Evolutionary conservation across 2,329 filamentous ascomycete genomes (phyloP).

Genomic region (Colletotrichum camelliae): DNA sequence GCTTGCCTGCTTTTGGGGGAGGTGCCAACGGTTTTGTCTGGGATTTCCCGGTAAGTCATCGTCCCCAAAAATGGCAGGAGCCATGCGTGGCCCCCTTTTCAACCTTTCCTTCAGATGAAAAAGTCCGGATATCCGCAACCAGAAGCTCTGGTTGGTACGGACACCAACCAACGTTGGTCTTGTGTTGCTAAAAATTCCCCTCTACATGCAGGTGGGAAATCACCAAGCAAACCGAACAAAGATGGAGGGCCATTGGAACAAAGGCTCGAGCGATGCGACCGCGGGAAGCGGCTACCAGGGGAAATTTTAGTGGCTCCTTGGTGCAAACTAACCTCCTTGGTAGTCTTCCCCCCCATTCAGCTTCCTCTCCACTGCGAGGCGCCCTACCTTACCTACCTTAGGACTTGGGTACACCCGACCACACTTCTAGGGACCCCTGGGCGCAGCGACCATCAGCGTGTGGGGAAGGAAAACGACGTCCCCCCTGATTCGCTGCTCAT

Average conservation of each 20-base stretch:
- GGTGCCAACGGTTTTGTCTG: constrained; percentile 7
- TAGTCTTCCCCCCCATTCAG: neutral
- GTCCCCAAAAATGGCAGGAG: neutral
- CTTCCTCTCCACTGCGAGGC: constrained; percentile 8
- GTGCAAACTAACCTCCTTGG: neutral
- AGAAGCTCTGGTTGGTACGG: neutral
- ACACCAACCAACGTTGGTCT: neutral
- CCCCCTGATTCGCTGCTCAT: constrained; percentile 3
- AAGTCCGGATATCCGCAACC: neutral
- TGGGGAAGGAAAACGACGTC: neutral
- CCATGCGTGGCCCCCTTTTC: neutral
- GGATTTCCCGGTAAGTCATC: constrained; percentile 7
- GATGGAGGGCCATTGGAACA: neutral
- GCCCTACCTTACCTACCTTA: neutral
- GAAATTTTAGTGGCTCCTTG: constrained; percentile 1
- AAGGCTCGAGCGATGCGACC: neutral
- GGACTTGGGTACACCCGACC: too few species aligned
- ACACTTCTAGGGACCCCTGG: constrained; percentile 15
- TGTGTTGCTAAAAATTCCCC: neutral
- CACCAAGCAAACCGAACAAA: neutral
- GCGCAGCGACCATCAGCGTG: neutral
- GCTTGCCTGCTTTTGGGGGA: constrained; percentile 2
- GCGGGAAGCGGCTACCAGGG: constrained; percentile 7
- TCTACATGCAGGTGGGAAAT: neutral
- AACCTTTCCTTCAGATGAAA: constrained; percentile 12